Conservation (phyloP, 306 rosid genomes). For the Rosa rugosa region DNA sequence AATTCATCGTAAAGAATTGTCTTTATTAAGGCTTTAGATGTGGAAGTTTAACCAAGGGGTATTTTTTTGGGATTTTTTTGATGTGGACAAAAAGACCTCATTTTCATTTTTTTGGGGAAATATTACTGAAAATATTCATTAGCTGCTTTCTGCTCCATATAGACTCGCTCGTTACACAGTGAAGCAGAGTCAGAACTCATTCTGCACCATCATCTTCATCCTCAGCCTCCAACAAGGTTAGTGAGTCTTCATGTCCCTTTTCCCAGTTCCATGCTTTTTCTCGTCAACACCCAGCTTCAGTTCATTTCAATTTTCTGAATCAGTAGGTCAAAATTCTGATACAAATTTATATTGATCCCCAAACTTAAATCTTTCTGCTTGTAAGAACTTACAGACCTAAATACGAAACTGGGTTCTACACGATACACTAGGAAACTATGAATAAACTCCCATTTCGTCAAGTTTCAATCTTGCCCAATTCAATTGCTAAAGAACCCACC, state of each 20-base stretch:
- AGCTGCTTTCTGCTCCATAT: background rate
- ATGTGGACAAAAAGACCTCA: no score
- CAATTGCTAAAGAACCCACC: conserved; percentile 25
- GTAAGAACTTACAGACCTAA: background rate
- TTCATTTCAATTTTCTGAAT: background rate
- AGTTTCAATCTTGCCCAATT: conserved; percentile 38
- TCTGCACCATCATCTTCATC: background rate
- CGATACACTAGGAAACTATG: conserved; percentile 3
- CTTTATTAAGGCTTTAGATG: background rate
- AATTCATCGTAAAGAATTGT: no score
- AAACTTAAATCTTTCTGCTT: background rate
- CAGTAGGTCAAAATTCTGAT: background rate
- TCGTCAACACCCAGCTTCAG: background rate
- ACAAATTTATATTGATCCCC: background rate
- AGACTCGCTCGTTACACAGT: background rate
- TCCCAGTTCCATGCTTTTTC: background rate
- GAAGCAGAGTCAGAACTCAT: background rate
- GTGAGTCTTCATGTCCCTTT: background rate
- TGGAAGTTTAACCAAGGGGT: background rate
- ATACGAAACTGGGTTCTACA: background rate
- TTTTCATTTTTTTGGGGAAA: no score
- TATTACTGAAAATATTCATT: no score
- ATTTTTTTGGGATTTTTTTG: no score
- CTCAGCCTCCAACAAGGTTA: background rate
- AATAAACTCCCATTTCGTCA: conserved; percentile 24